Base-by-base conservation (phyloP, 306 rosid genomes). In the Nissolia schottii region DNA sequence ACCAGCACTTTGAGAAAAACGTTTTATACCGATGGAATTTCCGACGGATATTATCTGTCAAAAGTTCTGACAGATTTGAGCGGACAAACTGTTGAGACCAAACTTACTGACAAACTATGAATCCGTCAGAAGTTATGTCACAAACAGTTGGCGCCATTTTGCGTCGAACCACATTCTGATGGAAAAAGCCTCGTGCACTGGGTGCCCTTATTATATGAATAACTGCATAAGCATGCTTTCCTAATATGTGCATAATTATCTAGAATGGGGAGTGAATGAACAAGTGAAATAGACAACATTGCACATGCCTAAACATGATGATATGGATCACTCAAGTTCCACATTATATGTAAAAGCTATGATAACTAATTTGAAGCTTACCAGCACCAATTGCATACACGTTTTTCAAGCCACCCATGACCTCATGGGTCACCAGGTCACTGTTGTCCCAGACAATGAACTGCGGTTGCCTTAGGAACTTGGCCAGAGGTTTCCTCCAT, bases 371-470 rank as follows among this genome's bases (percentile, higher is more conserved):
- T 64, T 54, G 71, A 62, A 23, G 66, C 68, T 82, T 83, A 85
- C 98, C 98, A 48, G 97, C 98, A 48, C 98, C 97, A 53, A 93
- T 90, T 78, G 98, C 98, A 62, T 93, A 93, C 45, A 90, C 98
- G 68, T 93, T 93, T 70, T 93, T 93, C 86, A 93, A 76, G 43
- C 97, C 97, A n/a, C 98, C 98, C 98, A 93, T 93, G 83, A 93
- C 98, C 61, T 93, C 98, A 56, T 93, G 98, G 3, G 97, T 93
- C 76, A 87, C 84, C 13, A 93, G 97, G 76, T 93, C 98, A 43
- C 98, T 90, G 57, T 93, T 93, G 70, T 93, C 98, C 98, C 98
- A 93, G 67, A 93, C 98, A 49, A 72, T 84, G 51, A 93, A 93
- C 49, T 93, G 92, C 10, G 98, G 96, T 41, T 93, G 98, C 73